phyloP scores from a whole-genome alignment of 2,329 filamentous ascomycete species.

The Sporothrix luriei region DNA sequence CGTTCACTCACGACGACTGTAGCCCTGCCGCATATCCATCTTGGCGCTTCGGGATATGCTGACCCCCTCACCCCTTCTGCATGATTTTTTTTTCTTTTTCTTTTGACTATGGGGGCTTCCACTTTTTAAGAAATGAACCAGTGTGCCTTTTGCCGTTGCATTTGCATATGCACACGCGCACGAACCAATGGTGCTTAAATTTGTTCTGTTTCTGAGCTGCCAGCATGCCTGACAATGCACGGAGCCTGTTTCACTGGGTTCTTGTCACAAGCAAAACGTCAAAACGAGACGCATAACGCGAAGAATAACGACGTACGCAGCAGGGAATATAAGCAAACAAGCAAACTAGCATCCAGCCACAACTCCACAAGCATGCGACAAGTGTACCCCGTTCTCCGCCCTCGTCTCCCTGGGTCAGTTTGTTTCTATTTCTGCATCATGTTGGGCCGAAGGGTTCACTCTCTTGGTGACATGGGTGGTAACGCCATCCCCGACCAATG shows the following conservation, averaged over 20 bases:
- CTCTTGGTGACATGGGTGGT: not conserved
- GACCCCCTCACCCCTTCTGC: not conserved
- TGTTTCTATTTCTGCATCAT: constrained; percentile 14
- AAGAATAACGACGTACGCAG: not conserved
- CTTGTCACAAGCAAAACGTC: not conserved
- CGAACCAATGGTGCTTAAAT: not conserved
- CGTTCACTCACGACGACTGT: not conserved
- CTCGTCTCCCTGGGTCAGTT: not conserved
- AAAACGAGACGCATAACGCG: not conserved
- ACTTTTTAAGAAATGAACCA: not conserved
- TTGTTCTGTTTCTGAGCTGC: not conserved
- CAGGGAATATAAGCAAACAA: not conserved
- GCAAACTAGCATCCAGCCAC: not conserved
- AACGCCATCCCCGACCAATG: no score
- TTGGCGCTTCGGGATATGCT: constrained; percentile 10
- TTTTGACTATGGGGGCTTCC: not conserved
- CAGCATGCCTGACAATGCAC: not conserved
- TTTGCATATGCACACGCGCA: constrained; percentile 18
- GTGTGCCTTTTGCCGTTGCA: not conserved
- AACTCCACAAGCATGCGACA: not conserved
- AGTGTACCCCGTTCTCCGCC: not conserved
- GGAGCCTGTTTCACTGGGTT: not conserved
- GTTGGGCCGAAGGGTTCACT: constrained; percentile 4
- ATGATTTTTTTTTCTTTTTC: not conserved
- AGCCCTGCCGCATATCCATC: not conserved